Evolutionary conservation across 192 early-diverging fungal species (phyloP).

Genomic region (Podila epigama): DNA sequence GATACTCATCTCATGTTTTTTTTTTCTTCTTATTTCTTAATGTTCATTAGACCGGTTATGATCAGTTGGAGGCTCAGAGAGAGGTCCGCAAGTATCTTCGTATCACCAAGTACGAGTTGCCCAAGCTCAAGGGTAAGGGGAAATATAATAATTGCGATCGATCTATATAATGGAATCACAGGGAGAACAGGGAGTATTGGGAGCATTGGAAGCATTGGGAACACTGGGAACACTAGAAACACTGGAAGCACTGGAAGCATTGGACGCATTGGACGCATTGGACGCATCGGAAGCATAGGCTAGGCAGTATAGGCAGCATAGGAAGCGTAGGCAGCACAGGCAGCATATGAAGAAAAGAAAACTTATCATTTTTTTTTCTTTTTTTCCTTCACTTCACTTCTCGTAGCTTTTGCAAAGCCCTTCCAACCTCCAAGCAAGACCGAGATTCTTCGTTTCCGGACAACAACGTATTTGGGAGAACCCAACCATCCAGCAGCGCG

Average conservation of each 20-base stretch:
- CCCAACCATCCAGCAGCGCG: constrained; percentile 55
- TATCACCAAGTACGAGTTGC: constrained; percentile 64
- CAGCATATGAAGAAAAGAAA: no score
- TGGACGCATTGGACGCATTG: no score
- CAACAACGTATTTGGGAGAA: constrained; percentile 60
- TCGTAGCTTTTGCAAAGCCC: constrained; percentile 58
- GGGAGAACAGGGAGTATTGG: no score
- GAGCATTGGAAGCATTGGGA: no score
- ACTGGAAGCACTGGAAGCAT: no score
- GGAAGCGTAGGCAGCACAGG: no score
- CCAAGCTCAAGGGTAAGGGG: constrained; percentile 62
- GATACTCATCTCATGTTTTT: background rate
- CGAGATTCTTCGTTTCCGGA: constrained; percentile 61
- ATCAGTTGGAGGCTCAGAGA: constrained; percentile 54
- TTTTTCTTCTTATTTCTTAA: background rate
- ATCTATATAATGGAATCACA: no score
- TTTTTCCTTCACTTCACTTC: background rate
- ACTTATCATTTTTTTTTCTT: no score
- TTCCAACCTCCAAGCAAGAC: constrained; percentile 56
- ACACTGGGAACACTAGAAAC: no score
- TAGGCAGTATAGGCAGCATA: no score
- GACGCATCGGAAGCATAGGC: no score
- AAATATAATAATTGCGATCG: background rate
- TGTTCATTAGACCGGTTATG: constrained; percentile 47
- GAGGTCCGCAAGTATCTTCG: constrained; percentile 65